These are phyloP conservation scores for Gamarada debralockiae DNA, from an alignment of 495 filamentous ascomycete species.

Conservation along the genomic window DNA sequence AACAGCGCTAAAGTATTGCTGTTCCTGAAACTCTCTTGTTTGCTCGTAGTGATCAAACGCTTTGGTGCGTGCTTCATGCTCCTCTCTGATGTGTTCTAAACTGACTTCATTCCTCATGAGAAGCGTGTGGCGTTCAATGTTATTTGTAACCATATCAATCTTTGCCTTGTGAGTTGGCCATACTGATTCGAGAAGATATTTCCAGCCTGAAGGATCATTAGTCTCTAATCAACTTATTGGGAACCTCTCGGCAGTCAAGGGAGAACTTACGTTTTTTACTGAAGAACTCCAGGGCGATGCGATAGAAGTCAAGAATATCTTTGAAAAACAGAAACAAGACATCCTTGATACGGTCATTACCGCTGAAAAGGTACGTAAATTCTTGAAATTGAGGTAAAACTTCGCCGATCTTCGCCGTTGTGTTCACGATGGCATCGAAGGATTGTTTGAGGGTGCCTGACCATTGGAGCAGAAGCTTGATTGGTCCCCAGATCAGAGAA, in stretches of 20 bases:
- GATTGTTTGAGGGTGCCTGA: slow-evolving; percentile 21
- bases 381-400: not conserved
- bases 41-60: slow-evolving; percentile 9
- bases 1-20: not conserved
- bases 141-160: slow-evolving; percentile 4
- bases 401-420: not conserved
- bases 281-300: slow-evolving; percentile 25
- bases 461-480: slow-evolving; percentile 32
- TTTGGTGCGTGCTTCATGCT: slow-evolving; percentile 7
- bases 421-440: slow-evolving; percentile 25
- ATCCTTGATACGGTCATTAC: not conserved
- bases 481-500: slow-evolving; percentile 32
- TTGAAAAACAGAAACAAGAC: slow-evolving; percentile 23
- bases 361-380: not conserved
- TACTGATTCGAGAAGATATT: slow-evolving; percentile 8
- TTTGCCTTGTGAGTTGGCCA: slow-evolving; percentile 10
- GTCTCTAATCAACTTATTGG: not conserved
- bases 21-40: not conserved
- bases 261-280: slow-evolving; percentile 12
- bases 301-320: slow-evolving; percentile 30
- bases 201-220: not conserved
- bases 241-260: not conserved
- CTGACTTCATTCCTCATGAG: slow-evolving; percentile 15
- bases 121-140: slow-evolving; percentile 11
- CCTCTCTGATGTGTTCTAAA: slow-evolving; percentile 18